phyloP scores from a whole-genome alignment of 1,139 yeast species.

The Lodderomyces jiufengensis region DNA sequence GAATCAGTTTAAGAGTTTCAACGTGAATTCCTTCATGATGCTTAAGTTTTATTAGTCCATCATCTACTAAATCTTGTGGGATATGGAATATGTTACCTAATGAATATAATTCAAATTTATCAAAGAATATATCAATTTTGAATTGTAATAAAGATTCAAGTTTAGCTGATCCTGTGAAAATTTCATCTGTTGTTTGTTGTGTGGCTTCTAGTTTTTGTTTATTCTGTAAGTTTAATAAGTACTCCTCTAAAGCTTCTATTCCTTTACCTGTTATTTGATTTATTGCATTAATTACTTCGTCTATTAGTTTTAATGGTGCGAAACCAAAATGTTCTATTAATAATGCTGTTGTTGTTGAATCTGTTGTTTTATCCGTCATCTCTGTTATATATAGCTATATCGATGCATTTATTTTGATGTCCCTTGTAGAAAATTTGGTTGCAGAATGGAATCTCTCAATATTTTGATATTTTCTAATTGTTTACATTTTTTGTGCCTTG shows the following conservation, averaged over 20 bases:
- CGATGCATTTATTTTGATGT: no score
- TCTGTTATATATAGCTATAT: no score
- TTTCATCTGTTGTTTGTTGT: slow-evolving; percentile 41
- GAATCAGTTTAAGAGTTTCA: slow-evolving; percentile 9
- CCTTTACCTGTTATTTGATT: slow-evolving; percentile 83
- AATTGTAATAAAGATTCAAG: slow-evolving; percentile 75
- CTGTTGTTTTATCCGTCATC: slow-evolving; percentile 3
- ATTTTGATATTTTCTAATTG: no score
- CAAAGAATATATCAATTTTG: slow-evolving; percentile 80
- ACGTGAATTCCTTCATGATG: slow-evolving; percentile 63
- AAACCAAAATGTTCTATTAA: slow-evolving; percentile 85
- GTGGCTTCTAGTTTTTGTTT: slow-evolving; percentile 10
- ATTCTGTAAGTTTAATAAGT: slow-evolving; percentile 37
- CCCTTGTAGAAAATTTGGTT: no score
- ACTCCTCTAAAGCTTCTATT: slow-evolving; percentile 73
- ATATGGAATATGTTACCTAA: slow-evolving; percentile 71
- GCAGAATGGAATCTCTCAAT: no score
- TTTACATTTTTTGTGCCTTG: no score
- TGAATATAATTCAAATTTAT: slow-evolving; percentile 80
- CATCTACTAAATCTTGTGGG: slow-evolving; percentile 64
- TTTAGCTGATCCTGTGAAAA: slow-evolving; percentile 73
- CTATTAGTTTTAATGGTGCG: slow-evolving; percentile 82
- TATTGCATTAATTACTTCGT: slow-evolving; percentile 86
- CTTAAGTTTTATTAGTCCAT: slow-evolving; percentile 62
- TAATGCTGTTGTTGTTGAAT: slow-evolving; percentile 11